Percentiles rank a stretch among this genome's conserved stretches.
Conservation (phyloP, 1,139 yeast species). For the Ashbya aceris region DNA sequence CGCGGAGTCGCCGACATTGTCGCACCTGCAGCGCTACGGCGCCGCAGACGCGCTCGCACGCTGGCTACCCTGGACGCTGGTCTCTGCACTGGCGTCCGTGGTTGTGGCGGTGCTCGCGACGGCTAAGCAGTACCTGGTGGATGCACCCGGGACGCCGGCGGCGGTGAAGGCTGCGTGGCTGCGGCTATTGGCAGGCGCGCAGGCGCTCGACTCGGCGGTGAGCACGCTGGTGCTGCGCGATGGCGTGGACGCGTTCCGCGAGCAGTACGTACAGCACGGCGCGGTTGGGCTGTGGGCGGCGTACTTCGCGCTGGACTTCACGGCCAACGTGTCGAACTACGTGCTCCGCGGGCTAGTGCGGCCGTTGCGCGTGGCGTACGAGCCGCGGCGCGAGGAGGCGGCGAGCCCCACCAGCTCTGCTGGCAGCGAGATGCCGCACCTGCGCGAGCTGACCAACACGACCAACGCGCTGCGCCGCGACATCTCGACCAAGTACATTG, state of each 20-base stretch:
- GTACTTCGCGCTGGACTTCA: constrained; percentile 24
- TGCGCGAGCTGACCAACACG: constrained; percentile 22
- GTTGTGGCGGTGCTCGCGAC: constrained; percentile 9
- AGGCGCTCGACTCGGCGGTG: constrained; percentile 18
- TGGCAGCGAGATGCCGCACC: constrained; percentile 19
- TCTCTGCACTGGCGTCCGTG: constrained; percentile 12
- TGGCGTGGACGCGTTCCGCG: constrained; percentile 24
- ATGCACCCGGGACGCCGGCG: constrained; percentile 15
- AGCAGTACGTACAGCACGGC: constrained; percentile 13
- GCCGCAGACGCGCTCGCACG: constrained; percentile 4
- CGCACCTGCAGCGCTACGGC: constrained; percentile 15
- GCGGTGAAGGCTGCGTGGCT: constrained; percentile 13
- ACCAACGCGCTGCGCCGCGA: constrained; percentile 22
- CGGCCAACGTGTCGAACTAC: constrained; percentile 25
- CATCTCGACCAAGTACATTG: constrained; percentile 12
- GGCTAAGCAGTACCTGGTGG: constrained; percentile 11
- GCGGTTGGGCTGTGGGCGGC: constrained; percentile 25
- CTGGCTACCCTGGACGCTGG: constrained; percentile 12
- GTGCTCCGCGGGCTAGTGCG: constrained; percentile 21
- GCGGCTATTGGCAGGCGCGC: constrained; percentile 6
- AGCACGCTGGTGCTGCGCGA: constrained; percentile 23
- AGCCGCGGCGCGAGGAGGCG: constrained; percentile 2
- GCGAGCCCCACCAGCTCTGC: neutral
- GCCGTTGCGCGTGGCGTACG: constrained; percentile 14
- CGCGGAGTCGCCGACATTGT: constrained; percentile 8